Percentiles rank a stretch among this genome's conserved stretches.
Evolutionary conservation across 1,284 basidiomycete species (phyloP).

Genomic region (Termitomyces sp.): DNA sequence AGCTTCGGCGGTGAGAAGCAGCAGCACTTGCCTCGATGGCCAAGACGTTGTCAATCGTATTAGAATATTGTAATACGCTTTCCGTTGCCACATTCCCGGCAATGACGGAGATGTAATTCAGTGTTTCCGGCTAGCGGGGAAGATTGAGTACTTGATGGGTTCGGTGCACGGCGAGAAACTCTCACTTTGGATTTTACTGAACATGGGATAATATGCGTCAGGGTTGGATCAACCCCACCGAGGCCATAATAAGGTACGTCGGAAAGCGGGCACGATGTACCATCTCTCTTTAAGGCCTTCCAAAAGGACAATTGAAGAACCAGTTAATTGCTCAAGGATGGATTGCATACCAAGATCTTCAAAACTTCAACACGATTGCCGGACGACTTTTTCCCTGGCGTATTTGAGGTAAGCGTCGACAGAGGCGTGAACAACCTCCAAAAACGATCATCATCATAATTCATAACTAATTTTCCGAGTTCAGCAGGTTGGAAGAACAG

Average conservation of each 20-base stretch:
- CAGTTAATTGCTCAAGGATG: neutral
- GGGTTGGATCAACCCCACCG: constrained; percentile 10
- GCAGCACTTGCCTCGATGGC: constrained; percentile 14
- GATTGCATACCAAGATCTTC: constrained; percentile 9
- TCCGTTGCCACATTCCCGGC: constrained; percentile 15
- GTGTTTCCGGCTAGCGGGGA: constrained; percentile 16
- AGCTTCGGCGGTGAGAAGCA: constrained; percentile 15
- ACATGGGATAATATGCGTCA: constrained; percentile 19
- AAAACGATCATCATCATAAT: constrained; percentile 3
- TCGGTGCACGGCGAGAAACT: neutral
- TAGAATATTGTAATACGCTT: constrained; percentile 13
- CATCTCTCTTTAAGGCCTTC: constrained; percentile 21
- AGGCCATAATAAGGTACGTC: constrained; percentile 12
- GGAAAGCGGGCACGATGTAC: constrained; percentile 19
- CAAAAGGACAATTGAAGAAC: neutral
- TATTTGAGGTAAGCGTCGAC: constrained; percentile 10
- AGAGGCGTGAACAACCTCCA: constrained; percentile 8
- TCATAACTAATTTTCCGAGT: constrained; percentile 12
- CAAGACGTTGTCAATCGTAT: constrained; percentile 20
- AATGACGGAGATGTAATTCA: constrained; percentile 19
- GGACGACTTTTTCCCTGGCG: constrained; percentile 7
- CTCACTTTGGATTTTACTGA: constrained; percentile 20
- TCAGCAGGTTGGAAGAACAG: neutral
- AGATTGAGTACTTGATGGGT: neutral
- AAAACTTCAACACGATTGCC: constrained; percentile 7